phyloP scores from a whole-genome alignment of 345 rosid species.

The Populus davidiana region DNA sequence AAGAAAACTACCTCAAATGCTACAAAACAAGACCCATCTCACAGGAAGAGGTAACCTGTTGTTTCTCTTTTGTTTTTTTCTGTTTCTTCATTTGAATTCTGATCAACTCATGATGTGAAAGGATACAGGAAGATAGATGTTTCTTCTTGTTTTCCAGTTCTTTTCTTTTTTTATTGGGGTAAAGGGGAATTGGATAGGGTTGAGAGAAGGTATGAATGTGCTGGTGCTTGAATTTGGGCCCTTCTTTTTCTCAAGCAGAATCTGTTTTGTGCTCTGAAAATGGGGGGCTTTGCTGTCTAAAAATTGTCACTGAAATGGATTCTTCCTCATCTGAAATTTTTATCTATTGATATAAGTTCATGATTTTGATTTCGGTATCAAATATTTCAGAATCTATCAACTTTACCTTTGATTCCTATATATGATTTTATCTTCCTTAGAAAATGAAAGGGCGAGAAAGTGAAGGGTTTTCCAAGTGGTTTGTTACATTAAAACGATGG shows the following conservation, averaged over 20 bases:
- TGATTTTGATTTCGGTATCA: neutral
- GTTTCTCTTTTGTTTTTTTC: neutral
- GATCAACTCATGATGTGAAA: neutral
- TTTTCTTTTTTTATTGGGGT: neutral
- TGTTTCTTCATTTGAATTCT: neutral
- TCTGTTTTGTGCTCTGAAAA: neutral
- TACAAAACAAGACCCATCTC: slow-evolving; percentile 58
- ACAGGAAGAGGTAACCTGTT: slow-evolving; percentile 44
- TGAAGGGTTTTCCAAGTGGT: neutral
- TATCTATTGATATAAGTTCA: neutral
- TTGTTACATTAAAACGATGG: neutral
- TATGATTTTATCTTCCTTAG: neutral
- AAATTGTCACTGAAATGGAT: neutral
- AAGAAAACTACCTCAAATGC: slow-evolving; percentile 54
- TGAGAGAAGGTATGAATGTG: neutral
- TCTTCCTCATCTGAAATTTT: neutral
- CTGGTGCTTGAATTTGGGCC: neutral
- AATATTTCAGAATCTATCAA: neutral
- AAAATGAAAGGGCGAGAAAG: neutral
- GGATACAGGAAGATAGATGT: neutral
- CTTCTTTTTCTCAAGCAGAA: neutral
- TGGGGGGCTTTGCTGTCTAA: neutral
- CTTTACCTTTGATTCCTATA: neutral
- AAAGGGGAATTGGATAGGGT: neutral
- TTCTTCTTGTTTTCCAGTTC: neutral